Evolutionary conservation across 1,284 basidiomycete species (phyloP).

Genomic region (Puccinia coronata): DNA sequence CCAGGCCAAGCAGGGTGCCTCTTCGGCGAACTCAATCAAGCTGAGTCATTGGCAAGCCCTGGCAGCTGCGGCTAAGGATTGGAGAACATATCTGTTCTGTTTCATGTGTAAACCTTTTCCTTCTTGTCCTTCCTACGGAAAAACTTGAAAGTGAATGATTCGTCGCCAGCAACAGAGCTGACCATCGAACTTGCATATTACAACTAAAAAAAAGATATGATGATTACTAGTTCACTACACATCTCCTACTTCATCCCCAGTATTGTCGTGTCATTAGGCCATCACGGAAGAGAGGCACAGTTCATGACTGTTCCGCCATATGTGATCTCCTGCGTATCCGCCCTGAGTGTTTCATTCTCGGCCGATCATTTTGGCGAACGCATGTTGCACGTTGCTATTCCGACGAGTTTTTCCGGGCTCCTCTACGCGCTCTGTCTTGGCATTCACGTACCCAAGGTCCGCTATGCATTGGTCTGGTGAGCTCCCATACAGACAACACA

Average conservation of each 20-base stretch:
- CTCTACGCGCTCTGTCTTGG: conserved; percentile 28
- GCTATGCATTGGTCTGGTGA: conserved; percentile 41
- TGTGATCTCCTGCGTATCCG: conserved; percentile 59
- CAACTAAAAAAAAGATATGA: not conserved
- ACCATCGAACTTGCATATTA: not conserved
- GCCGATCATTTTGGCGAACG: conserved; percentile 40
- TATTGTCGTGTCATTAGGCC: conserved; percentile 59
- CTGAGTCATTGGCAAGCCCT: conserved; percentile 56
- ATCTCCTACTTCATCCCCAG: conserved; percentile 63
- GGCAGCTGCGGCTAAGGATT: conserved; percentile 56
- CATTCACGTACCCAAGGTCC: not conserved
- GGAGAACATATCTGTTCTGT: conserved; percentile 57
- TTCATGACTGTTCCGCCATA: conserved; percentile 63
- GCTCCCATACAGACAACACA: not conserved
- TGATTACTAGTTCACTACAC: conserved; percentile 59
- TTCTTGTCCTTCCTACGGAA: not conserved
- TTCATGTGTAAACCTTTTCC: conserved; percentile 55
- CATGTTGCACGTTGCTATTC: conserved; percentile 20
- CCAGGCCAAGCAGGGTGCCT: conserved; percentile 54
- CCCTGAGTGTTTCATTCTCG: conserved; percentile 58
- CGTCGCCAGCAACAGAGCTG: no score
- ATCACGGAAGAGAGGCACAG: conserved; percentile 60
- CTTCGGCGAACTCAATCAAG: conserved; percentile 51
- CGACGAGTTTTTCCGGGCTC: conserved; percentile 11
- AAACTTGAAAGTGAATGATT: no score